phyloP scores from a whole-genome alignment of 2,329 filamentous ascomycete genomes.

The Hymenoscyphus scutula region DNA sequence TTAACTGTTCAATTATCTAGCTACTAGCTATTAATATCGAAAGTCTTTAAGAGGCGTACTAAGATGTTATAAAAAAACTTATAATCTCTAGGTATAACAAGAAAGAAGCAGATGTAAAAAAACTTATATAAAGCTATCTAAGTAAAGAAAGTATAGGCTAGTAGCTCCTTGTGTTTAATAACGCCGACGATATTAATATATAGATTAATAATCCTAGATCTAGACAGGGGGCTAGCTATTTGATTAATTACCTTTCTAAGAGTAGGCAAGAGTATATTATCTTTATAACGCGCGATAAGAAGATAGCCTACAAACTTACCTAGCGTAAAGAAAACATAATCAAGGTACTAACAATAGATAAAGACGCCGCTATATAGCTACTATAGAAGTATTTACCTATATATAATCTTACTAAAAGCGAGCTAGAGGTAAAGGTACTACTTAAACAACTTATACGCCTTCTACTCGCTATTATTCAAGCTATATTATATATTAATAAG shows the following conservation, averaged over 20 bases:
- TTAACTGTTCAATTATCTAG: conserved; percentile 44
- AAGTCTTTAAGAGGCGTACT: conserved; percentile 42
- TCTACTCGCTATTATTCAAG: conserved; percentile 42
- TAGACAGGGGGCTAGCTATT: conserved; percentile 12
- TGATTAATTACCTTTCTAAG: conserved; percentile 38
- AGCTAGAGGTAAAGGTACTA: conserved; percentile 23
- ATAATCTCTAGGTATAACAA: conserved; percentile 16
- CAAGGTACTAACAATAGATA: not conserved
- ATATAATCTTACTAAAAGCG: not conserved
- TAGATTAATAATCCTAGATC: conserved; percentile 18
- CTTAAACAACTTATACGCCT: conserved; percentile 39
- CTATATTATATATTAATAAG: conserved; percentile 18
- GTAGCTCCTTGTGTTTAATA: conserved; percentile 43
- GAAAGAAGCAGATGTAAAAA: conserved; percentile 17
- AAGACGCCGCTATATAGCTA: not conserved
- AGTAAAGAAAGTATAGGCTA: conserved; percentile 27
- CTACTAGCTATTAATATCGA: conserved; percentile 41
- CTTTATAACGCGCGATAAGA: conserved; percentile 40
- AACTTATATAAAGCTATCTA: conserved; percentile 17
- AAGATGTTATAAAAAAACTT: conserved; percentile 37
- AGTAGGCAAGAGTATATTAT: conserved; percentile 37
- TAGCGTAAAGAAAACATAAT: too few relatives aligned
- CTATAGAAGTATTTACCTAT: not conserved
- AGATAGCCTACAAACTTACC: conserved; percentile 14
- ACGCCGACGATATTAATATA: conserved; percentile 41